These are phyloP conservation scores for Colletotrichum cuscutae DNA, from an alignment of 2,329 filamentous ascomycete genomes.

Conservation along the genomic window DNA sequence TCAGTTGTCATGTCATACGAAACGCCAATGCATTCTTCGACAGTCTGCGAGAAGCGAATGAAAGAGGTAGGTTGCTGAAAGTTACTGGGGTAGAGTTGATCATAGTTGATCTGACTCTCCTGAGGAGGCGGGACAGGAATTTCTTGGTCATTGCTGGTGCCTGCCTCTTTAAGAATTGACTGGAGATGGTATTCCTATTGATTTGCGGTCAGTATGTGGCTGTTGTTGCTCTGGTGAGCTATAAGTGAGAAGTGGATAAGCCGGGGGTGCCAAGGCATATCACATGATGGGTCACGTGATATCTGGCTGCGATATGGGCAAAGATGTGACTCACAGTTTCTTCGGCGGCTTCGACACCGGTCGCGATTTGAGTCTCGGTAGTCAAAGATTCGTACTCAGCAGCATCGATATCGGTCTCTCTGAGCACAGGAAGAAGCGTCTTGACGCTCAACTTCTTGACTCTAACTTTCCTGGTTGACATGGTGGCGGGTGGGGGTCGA, in stretches of 20 bases:
- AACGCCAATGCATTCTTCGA: constrained; percentile 92
- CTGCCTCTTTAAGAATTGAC: constrained; percentile 73
- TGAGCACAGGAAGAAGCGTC: constrained; percentile 85
- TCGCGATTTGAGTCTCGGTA: constrained; percentile 87
- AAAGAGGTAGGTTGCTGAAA: constrained; percentile 92
- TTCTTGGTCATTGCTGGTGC: constrained; percentile 67
- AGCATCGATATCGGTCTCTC: constrained; percentile 90
- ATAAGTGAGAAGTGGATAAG: constrained; percentile 20
- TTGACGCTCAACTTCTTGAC: constrained; percentile 94
- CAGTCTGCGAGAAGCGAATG: constrained; percentile 97
- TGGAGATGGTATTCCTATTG: constrained; percentile 93
- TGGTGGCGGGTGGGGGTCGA: constrained; percentile 56
- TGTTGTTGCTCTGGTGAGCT: not conserved
- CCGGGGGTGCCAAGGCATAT: constrained; percentile 38
- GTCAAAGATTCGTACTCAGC: constrained; percentile 87
- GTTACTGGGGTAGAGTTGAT: constrained; percentile 81
- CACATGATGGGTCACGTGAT: constrained; percentile 64
- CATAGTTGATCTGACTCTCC: constrained; percentile 81
- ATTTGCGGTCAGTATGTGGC: constrained; percentile 42
- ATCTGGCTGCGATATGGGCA: constrained; percentile 44
- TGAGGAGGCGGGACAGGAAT: constrained; percentile 74
- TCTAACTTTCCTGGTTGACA: constrained; percentile 76
- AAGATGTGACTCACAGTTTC: constrained; percentile 82
- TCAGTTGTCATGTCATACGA: constrained; percentile 95
- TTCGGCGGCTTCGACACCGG: constrained; percentile 95